phyloP scores from a whole-genome alignment of 495 filamentous ascomycete species.

The Aspergillus taichungensis region DNA sequence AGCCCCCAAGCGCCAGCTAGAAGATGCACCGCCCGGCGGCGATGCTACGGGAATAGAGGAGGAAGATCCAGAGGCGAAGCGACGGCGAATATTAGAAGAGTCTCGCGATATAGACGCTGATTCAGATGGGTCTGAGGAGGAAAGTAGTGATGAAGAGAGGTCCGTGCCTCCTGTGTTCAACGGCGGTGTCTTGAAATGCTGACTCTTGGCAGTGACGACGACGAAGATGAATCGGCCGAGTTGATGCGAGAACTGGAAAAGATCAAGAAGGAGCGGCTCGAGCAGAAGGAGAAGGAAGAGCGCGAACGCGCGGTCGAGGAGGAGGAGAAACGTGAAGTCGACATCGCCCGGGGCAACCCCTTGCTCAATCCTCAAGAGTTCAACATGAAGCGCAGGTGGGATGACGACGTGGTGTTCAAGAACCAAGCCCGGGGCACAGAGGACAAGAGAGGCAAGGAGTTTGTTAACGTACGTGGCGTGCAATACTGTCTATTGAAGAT shows the following conservation, averaged over 20 bases:
- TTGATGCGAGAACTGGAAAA: slow-evolving; percentile 89
- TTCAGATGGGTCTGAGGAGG: slow-evolving; percentile 59
- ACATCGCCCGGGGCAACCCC: slow-evolving; percentile 90
- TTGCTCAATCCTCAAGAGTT: slow-evolving; percentile 62
- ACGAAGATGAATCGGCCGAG: slow-evolving; percentile 85
- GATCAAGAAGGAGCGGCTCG: slow-evolving; percentile 82
- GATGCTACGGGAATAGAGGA: slow-evolving; percentile 34
- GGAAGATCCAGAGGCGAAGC: slow-evolving; percentile 75
- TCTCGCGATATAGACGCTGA: slow-evolving; percentile 87
- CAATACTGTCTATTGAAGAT: not conserved
- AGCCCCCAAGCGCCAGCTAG: slow-evolving; percentile 59
- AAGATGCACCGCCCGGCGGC: slow-evolving; percentile 32
- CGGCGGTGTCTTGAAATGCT: not conserved
- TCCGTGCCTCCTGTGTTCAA: slow-evolving; percentile 10
- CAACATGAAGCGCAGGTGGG: slow-evolving; percentile 60
- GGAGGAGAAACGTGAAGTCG: slow-evolving; percentile 70
- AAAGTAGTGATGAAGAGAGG: slow-evolving; percentile 67
- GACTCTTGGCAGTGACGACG: slow-evolving; percentile 48
- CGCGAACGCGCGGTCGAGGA: slow-evolving; percentile 67
- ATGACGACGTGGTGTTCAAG: slow-evolving; percentile 99
- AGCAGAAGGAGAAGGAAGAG: slow-evolving; percentile 80
- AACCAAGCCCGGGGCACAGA: slow-evolving; percentile 95
- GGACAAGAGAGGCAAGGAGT: slow-evolving; percentile 88
- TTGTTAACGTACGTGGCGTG: slow-evolving; percentile 67
- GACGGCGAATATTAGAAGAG: slow-evolving; percentile 79